Evolutionary conservation across 78 protist species (phyloP).

Genomic region (Trichosphaerium sp.): DNA sequence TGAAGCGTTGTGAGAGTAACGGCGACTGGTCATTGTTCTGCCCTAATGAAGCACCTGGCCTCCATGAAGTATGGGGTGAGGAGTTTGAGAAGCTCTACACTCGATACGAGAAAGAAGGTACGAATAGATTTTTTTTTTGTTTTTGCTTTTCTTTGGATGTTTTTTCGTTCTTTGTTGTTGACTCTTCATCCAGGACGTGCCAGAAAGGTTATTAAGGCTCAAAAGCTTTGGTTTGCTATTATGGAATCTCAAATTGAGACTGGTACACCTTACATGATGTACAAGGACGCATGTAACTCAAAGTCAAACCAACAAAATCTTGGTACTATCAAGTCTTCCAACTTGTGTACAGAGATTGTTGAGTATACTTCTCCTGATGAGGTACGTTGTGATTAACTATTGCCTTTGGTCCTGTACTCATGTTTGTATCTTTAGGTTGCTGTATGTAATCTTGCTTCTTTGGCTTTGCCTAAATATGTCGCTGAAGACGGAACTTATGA

Average conservation of each 20-base stretch:
- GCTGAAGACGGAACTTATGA: slow-evolving; percentile 47
- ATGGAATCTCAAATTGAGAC: slow-evolving; percentile 95
- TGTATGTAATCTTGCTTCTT: slow-evolving; percentile 96
- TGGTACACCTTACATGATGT: slow-evolving; percentile 95
- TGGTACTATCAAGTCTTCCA: slow-evolving; percentile 90
- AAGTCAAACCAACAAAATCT: slow-evolving; percentile 91
- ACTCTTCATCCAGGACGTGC: slow-evolving; percentile 49
- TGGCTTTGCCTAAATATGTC: slow-evolving; percentile 87
- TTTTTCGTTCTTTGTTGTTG: not conserved
- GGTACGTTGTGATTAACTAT: not conserved
- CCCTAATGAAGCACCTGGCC: slow-evolving; percentile 89
- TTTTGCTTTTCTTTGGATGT: not conserved
- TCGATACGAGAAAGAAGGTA: slow-evolving; percentile 73
- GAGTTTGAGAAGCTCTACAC: slow-evolving; percentile 80
- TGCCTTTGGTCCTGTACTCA: not conserved
- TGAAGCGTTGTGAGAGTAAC: slow-evolving; percentile 87
- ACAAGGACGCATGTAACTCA: slow-evolving; percentile 93
- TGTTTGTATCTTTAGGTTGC: slow-evolving; percentile 35
- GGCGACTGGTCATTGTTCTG: slow-evolving; percentile 89
- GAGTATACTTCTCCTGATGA: slow-evolving; percentile 92
- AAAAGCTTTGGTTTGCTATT: slow-evolving; percentile 91
- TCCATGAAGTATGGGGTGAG: slow-evolving; percentile 72
- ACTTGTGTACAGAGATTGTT: slow-evolving; percentile 96
- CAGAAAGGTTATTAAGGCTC: slow-evolving; percentile 68
- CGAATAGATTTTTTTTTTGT: too few relatives aligned